These are phyloP conservation scores for Beta macrorhiza DNA, from an alignment of 179 eudicot species.

Conservation along the genomic window DNA sequence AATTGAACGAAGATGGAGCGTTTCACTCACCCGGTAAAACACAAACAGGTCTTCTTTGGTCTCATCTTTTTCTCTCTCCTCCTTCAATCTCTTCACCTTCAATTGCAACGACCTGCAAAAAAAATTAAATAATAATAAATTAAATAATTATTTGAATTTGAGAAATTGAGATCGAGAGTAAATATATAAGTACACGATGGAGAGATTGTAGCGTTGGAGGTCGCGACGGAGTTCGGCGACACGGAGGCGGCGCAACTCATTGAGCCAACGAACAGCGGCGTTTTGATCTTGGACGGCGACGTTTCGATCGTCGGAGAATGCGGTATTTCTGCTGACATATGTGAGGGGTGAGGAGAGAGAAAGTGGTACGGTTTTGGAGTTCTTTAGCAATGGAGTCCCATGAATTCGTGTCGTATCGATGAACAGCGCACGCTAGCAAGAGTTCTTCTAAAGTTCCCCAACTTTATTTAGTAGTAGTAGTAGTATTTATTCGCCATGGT, in stretches of 20 bases:
- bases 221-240: too few species aligned
- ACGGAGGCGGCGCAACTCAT: too few species aligned
- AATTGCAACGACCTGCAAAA: conserved; percentile 66
- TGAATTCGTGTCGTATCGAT: conserved; percentile 59
- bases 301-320: conserved; percentile 24
- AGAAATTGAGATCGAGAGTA: too few species aligned
- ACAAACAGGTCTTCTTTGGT: conserved; percentile 13
- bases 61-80: conserved; percentile 52
- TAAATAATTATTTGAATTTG: background rate
- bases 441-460: conserved; percentile 89
- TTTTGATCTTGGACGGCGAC: too few species aligned
- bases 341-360: conserved; percentile 37
- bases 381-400: conserved; percentile 75
- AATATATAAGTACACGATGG: too few species aligned
- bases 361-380: conserved; percentile 44
- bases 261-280: too few species aligned
- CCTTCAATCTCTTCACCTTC: conserved; percentile 75
- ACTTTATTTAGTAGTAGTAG: conserved; percentile 1
- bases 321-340: conserved; percentile 45
- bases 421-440: conserved; percentile 73
- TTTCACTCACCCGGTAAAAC: too few species aligned
- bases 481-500: background rate
- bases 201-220: too few species aligned
- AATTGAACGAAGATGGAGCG: too few species aligned
- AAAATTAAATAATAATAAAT: background rate